A percentile compares a stretch with the other conserved stretches of the same genome.
These are phyloP conservation scores for Sextonia rubra DNA, from an alignment of 164 flowering plant species.

Conservation along the genomic window DNA sequence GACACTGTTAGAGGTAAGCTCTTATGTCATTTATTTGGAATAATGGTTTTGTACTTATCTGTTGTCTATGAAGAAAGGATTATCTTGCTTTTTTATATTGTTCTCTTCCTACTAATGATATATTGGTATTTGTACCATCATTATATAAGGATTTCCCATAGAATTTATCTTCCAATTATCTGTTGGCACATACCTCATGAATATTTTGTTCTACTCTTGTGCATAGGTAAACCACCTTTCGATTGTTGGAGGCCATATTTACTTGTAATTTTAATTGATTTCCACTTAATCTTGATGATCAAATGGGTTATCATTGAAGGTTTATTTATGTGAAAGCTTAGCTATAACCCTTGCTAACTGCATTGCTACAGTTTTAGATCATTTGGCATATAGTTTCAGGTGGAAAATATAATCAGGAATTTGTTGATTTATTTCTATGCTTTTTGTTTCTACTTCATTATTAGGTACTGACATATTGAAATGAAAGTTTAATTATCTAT, in stretches of 20 bases:
- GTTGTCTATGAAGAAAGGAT: not conserved
- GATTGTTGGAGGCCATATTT: no score
- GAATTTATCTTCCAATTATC: not conserved
- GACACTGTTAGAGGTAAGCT: constrained; percentile 63
- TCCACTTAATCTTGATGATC: not conserved
- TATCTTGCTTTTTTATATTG: not conserved
- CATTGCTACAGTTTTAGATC: no score
- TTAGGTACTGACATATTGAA: no score
- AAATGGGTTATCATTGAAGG: not conserved
- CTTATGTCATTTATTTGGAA: not conserved
- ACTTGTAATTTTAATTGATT: no score
- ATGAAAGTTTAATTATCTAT: no score
- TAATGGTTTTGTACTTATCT: not conserved
- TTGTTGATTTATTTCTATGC: no score
- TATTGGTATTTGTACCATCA: no score
- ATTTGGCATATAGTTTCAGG: no score
- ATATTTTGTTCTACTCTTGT: not conserved
- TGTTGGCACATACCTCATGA: not conserved
- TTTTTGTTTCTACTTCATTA: no score
- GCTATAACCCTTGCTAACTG: no score
- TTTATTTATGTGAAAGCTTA: no score
- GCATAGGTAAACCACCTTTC: not conserved
- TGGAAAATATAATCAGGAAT: no score
- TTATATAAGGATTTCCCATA: not conserved
- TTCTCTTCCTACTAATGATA: not conserved